phyloP scores from a whole-genome alignment of 345 rosid genomes.

The Boechera stricta region DNA sequence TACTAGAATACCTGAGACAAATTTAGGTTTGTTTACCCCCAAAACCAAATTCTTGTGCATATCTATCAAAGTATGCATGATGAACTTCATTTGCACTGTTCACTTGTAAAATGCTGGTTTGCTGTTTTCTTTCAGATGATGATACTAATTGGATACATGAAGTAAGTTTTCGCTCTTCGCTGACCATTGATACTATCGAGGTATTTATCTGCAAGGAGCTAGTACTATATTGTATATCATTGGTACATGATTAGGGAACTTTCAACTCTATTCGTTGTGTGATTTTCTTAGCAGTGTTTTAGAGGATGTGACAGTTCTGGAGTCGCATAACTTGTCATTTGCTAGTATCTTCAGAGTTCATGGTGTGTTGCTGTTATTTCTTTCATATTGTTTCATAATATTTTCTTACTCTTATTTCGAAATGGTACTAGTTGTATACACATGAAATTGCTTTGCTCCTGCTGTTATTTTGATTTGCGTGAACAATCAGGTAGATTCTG shows the following conservation, averaged over 20 bases:
- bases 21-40: slow-evolving; percentile 23
- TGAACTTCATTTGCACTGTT: slow-evolving; percentile 14
- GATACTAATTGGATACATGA: slow-evolving; percentile 43
- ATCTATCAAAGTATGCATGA: not conserved
- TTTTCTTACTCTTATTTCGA: not conserved
- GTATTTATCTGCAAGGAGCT: slow-evolving; percentile 41
- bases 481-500: slow-evolving; percentile 55
- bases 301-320: not conserved
- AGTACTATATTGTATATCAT: slow-evolving; percentile 16
- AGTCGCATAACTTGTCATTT: not conserved
- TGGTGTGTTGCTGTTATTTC: slow-evolving; percentile 8
- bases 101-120: not conserved
- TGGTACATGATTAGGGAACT: not conserved
- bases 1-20: slow-evolving; percentile 14
- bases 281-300: not conserved
- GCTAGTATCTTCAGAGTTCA: slow-evolving; percentile 1
- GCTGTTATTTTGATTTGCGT: too few species aligned
- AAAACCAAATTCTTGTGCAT: not conserved
- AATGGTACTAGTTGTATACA: not conserved
- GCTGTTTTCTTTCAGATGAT: slow-evolving; percentile 34
- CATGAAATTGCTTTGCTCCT: too few species aligned
- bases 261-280: slow-evolving; percentile 4
- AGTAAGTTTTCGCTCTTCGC: slow-evolving; percentile 40
- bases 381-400: slow-evolving; percentile 1
- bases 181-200: slow-evolving; percentile 46